These are phyloP conservation scores for Strigomonas culicis DNA, from an alignment of 208 protist genomes.

Conservation along the genomic window DNA sequence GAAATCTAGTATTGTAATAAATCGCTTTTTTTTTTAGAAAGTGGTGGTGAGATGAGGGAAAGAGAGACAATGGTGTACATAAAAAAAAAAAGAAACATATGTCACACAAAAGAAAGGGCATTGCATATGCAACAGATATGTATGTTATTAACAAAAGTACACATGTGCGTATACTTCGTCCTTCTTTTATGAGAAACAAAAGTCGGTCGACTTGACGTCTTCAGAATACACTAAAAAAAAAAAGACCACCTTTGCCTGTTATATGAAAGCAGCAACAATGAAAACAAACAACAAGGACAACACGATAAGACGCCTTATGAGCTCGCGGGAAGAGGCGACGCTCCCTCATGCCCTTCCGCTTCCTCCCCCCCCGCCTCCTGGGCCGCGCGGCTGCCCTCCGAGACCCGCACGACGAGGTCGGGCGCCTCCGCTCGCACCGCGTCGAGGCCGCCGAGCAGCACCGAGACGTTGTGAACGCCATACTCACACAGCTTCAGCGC, in stretches of 20 bases:
- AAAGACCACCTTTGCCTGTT: constrained; percentile 2
- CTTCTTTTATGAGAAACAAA: constrained; percentile 8
- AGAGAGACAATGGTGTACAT: neutral
- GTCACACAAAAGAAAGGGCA: too few relatives aligned
- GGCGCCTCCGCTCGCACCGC: constrained; percentile 30
- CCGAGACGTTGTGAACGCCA: constrained; percentile 57
- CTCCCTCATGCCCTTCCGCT: neutral
- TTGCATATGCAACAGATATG: too few relatives aligned
- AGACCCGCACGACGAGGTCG: constrained; percentile 33
- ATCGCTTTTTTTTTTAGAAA: too few relatives aligned
- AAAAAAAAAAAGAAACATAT: constrained; percentile 2
- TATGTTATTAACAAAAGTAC: too few relatives aligned
- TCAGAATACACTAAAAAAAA: constrained; percentile 10
- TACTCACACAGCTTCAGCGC: constrained; percentile 38
- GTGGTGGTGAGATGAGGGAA: neutral
- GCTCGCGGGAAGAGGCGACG: neutral
- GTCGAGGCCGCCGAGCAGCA: constrained; percentile 55
- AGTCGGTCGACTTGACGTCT: too few relatives aligned
- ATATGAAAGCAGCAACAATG: constrained; percentile 6
- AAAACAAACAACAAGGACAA: neutral
- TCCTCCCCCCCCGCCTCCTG: neutral
- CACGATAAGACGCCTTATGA: neutral
- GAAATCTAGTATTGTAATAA: too few relatives aligned
- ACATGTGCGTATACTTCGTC: too few relatives aligned
- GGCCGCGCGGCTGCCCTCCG: neutral